phyloP scores from a whole-genome alignment of 2,329 filamentous ascomycete genomes.

The Cordyceps cateniannulata region DNA sequence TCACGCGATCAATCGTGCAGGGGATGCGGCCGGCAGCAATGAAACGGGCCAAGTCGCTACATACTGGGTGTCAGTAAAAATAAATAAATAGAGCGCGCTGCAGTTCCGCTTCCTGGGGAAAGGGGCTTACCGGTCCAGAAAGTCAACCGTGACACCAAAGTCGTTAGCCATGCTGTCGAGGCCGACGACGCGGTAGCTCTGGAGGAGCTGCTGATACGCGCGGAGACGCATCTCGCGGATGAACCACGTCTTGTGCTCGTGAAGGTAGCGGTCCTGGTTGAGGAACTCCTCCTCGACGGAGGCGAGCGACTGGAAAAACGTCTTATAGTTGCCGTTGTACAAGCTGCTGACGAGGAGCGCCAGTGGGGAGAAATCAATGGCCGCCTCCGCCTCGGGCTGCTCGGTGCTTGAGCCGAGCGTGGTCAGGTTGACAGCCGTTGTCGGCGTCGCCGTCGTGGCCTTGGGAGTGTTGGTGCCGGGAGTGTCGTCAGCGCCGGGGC shows the following conservation, averaged over 20 bases:
- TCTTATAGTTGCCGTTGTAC: slow-evolving; percentile 90
- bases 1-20: slow-evolving; percentile 95
- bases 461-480: slow-evolving; percentile 54
- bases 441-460: slow-evolving; percentile 26
- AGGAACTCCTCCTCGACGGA: slow-evolving; percentile 91
- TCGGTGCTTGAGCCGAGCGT: slow-evolving; percentile 68
- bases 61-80: neutral
- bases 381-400: slow-evolving; percentile 70
- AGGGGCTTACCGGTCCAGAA: slow-evolving; percentile 73
- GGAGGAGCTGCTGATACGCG: slow-evolving; percentile 92
- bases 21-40: slow-evolving; percentile 91
- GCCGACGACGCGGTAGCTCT: slow-evolving; percentile 96
- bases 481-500: slow-evolving; percentile 73
- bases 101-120: neutral
- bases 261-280: slow-evolving; percentile 86
- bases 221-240: slow-evolving; percentile 96
- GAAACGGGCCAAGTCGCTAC: slow-evolving; percentile 88
- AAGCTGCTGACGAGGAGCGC: slow-evolving; percentile 83
- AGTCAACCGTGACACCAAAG: slow-evolving; percentile 95
- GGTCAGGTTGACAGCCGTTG: slow-evolving; percentile 79
- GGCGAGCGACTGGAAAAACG: slow-evolving; percentile 85
- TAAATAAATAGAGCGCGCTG: neutral
- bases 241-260: slow-evolving; percentile 95
- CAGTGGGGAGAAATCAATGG: slow-evolving; percentile 84
- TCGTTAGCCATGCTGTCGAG: slow-evolving; percentile 94